phyloP scores from a whole-genome alignment of 208 protist genomes.

The Leishmania mexicana region DNA sequence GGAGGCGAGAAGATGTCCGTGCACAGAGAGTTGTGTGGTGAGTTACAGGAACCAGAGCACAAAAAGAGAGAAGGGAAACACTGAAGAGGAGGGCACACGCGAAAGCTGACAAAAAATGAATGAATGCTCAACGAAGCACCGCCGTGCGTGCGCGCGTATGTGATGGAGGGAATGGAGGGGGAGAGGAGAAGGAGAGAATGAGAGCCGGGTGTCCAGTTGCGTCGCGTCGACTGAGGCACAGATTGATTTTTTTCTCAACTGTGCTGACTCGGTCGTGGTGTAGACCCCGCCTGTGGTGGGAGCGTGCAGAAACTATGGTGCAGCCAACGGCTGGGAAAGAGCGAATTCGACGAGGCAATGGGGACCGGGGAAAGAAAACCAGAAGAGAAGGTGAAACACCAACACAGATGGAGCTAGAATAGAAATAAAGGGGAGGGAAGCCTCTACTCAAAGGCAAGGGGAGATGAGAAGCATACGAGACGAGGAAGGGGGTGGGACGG shows the following conservation, averaged over 20 bases:
- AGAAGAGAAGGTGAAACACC: not conserved
- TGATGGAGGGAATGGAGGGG: not conserved
- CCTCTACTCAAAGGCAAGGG: not conserved
- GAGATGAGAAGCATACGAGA: not conserved
- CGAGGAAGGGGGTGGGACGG: not conserved
- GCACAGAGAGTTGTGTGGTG: too few species aligned
- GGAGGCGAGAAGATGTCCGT: not conserved
- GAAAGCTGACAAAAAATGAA: not conserved
- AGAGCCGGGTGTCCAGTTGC: not conserved
- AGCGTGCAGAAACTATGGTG: not conserved
- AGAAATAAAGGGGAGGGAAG: not conserved
- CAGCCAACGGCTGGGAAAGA: not conserved
- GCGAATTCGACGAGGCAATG: not conserved
- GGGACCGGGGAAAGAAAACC: not conserved
- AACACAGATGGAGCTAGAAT: not conserved
- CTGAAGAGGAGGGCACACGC: not conserved
- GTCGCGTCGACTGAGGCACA: not conserved
- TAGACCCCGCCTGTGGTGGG: not conserved
- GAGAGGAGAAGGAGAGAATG: not conserved
- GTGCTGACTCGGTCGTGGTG: not conserved
- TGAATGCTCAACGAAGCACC: not conserved
- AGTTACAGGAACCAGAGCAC: not conserved
- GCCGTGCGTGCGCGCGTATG: not conserved
- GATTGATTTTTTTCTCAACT: not conserved
- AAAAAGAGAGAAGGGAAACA: not conserved